Percentiles rank a stretch among this genome's conserved stretches.
Conservation (phyloP, 257 asterid genomes). For the Echium plantagineum region DNA sequence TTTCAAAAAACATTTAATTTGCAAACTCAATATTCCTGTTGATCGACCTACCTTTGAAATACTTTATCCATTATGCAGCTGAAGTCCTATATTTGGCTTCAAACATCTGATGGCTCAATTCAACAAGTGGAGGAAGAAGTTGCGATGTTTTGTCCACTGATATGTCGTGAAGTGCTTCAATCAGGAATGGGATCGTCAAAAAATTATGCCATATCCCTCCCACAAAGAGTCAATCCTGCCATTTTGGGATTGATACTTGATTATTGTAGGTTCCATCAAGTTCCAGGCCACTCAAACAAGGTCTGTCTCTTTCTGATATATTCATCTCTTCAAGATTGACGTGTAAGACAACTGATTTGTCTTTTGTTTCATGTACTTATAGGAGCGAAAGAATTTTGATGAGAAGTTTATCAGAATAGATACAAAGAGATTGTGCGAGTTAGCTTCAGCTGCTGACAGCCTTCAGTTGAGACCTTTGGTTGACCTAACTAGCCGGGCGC, state of each 20-base stretch:
- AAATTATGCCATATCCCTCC: conserved; percentile 34
- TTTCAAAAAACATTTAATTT: neutral
- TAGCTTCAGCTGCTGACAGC: conserved; percentile 44
- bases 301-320: conserved; percentile 6
- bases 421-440: conserved; percentile 29
- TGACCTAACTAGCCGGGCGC: conserved; percentile 41
- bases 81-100: conserved; percentile 37
- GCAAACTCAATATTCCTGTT: neutral
- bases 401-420: conserved; percentile 33
- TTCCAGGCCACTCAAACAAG: conserved; percentile 39
- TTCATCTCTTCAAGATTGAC: neutral
- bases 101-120: conserved; percentile 39
- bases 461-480: conserved; percentile 36
- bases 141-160: conserved; percentile 43
- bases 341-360: no score
- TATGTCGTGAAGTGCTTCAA: conserved; percentile 33
- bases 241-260: conserved; percentile 31
- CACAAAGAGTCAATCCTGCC: conserved; percentile 34
- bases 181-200: conserved; percentile 32
- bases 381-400: conserved; percentile 39
- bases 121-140: conserved; percentile 47
- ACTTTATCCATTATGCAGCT: conserved; percentile 11
- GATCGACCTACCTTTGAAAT: conserved; percentile 2
- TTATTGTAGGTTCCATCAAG: conserved; percentile 41
- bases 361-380: neutral